These are phyloP conservation scores for Neopestalotiopsis sp. DNA, from an alignment of 2,329 filamentous ascomycete genomes.

Conservation along the genomic window DNA sequence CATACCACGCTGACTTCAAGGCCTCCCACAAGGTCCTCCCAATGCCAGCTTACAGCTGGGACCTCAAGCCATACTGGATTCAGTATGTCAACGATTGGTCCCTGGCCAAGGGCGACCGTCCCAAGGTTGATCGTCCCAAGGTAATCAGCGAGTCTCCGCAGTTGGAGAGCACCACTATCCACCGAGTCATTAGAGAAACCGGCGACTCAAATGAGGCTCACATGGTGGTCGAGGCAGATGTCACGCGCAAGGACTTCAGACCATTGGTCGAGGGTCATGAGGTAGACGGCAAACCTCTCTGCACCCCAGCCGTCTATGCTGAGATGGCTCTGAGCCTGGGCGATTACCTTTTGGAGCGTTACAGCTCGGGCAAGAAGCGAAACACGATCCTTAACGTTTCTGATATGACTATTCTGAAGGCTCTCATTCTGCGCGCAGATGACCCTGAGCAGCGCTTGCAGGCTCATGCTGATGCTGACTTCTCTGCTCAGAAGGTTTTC, in stretches of 20 bases:
- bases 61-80: constrained; percentile 63
- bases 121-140: constrained; percentile 22
- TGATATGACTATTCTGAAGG: constrained; percentile 58
- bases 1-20: constrained; percentile 63
- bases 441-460: constrained; percentile 49
- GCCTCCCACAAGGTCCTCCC: constrained; percentile 56
- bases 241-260: constrained; percentile 60
- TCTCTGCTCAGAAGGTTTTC: constrained; percentile 44
- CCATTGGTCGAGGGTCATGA: constrained; percentile 52
- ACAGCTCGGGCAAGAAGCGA: constrained; percentile 47
- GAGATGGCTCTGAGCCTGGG: constrained; percentile 65
- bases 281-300: constrained; percentile 34
- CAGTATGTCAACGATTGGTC: constrained; percentile 61
- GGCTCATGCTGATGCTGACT: constrained; percentile 53
- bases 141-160: constrained; percentile 6
- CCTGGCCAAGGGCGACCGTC: constrained; percentile 62
- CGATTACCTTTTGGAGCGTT: constrained; percentile 58
- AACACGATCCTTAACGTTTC: constrained; percentile 49
- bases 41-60: constrained; percentile 66
- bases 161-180: constrained; percentile 27
- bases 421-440: constrained; percentile 49
- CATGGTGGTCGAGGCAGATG: constrained; percentile 59
- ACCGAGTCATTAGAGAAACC: constrained; percentile 41
- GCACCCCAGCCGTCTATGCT: constrained; percentile 55
- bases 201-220: constrained; percentile 46